phyloP scores from a whole-genome alignment of 208 protist genomes.

The Herpetomonas muscarum region DNA sequence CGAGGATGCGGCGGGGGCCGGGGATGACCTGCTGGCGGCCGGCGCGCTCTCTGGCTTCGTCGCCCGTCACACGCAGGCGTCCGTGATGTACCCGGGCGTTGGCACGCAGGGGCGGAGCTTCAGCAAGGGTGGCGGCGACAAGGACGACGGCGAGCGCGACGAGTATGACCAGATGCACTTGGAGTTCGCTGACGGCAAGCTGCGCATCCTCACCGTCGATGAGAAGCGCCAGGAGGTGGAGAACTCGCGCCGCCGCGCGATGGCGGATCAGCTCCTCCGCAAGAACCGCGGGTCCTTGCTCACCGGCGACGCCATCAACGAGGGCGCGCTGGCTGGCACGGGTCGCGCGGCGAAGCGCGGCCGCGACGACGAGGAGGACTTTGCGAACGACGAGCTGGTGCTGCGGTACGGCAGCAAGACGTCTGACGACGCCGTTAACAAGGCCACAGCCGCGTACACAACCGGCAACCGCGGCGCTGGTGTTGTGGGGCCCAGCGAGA shows the following conservation, averaged over 20 bases:
- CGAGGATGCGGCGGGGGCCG: constrained; percentile 45
- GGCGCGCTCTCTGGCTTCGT: constrained; percentile 79
- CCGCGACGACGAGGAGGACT: constrained; percentile 64
- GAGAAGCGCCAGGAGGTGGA: constrained; percentile 63
- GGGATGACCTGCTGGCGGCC: constrained; percentile 66
- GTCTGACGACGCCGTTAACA: constrained; percentile 41
- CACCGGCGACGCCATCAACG: constrained; percentile 51
- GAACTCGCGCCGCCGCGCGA: constrained; percentile 31
- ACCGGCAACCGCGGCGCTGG: constrained; percentile 16
- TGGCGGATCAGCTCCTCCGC: constrained; percentile 70
- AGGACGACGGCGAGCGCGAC: constrained; percentile 33
- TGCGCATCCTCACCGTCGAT: constrained; percentile 77
- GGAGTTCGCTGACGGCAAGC: constrained; percentile 76
- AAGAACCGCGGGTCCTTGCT: constrained; percentile 29
- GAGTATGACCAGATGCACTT: constrained; percentile 77
- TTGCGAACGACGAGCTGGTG: constrained; percentile 82
- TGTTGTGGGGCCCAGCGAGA: constrained; percentile 27
- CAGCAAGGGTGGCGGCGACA: background rate
- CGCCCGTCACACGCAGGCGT: constrained; percentile 37
- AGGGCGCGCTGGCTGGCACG: constrained; percentile 16
- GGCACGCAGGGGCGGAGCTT: background rate
- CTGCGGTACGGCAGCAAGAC: constrained; percentile 58
- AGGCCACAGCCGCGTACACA: constrained; percentile 23
- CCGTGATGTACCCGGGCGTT: constrained; percentile 22
- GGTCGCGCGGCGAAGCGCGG: constrained; percentile 51